Evolutionary conservation across 2,329 filamentous ascomycete species (phyloP), one percentile per base, ranked within the genome.

Genomic region (Alternaria conjuncta): DNA sequence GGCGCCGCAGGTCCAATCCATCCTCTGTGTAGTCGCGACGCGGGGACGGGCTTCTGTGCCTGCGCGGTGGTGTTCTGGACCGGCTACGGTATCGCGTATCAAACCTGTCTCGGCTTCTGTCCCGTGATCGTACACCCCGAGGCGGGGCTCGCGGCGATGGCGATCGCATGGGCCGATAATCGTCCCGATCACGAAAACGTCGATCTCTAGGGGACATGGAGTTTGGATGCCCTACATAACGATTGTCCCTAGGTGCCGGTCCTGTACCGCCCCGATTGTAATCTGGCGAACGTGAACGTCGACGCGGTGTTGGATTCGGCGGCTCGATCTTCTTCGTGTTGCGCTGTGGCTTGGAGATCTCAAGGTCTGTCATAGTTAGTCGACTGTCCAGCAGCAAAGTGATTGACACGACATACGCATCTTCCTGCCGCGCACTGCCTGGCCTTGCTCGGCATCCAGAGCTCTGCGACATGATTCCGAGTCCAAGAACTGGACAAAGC

Each of bases 401-500:
- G 5, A 26, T 23, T 3, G 21, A 20, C 18, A 55, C 9, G 15
- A 83, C 94, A 88, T 84, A 97, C 95, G 94, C 77, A 98, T 97
- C 78, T 94, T 94, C 68, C 94, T 90, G n/a, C 94, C 95, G 75
- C 92, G 88, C 41, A 98, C 89, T 67, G 93, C 88, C 44, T 89
- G 87, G 10, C 92, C 93, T 80, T 98, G 93, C 65, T 97, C 89
- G 36, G 86, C 86, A 36, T 91, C 85, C 71, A 98, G 86, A 5
- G 95, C 95, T 49, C 86, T 85, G 60, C 87, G 85, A 68, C 94
- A 97, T 74, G 95, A 90, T 3, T 87, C 85, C 5, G 89, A 83
- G 28, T 93, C 90, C 69, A 97, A 86, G 70, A 96, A 99, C 78
- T 98, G 96, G 36, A 98, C 94, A 77, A 98, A 99, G 2, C 96